Evolutionary conservation across 225 moss, liverwort and hornwort species (phyloP).

Genomic region (Straminergon stramineum): DNA sequence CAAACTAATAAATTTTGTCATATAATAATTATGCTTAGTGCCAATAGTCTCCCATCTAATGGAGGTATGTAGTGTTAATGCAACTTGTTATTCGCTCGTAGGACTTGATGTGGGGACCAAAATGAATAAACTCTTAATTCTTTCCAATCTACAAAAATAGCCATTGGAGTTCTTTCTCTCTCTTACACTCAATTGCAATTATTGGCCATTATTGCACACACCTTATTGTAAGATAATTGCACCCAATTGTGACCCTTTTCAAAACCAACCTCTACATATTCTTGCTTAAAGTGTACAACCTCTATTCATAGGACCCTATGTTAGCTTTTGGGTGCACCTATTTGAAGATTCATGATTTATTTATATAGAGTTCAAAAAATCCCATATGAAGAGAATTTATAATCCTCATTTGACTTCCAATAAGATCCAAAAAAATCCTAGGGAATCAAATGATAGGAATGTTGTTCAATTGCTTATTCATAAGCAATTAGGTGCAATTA

Average conservation of each 20-base stretch:
- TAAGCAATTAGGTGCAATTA: not conserved
- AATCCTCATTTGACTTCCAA: not conserved
- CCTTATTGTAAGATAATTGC: not conserved
- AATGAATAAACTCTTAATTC: not conserved
- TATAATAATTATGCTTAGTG: not conserved
- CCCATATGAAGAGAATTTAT: not conserved
- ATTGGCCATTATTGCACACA: accelerated
- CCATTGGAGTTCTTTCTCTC: not conserved
- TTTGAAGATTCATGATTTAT: not conserved
- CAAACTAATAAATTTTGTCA: not conserved
- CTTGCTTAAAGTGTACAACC: not conserved
- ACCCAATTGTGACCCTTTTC: not conserved
- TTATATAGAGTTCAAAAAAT: not conserved
- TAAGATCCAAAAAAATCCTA: not conserved
- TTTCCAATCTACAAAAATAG: not conserved
- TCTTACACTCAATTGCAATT: not conserved
- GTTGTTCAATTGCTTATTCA: not conserved
- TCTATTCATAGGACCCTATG: accelerated
- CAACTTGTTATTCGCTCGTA: not conserved
- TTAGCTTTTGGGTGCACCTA: not conserved
- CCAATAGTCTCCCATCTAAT: not conserved
- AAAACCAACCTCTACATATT: accelerated
- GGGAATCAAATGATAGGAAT: not conserved
- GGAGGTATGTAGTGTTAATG: not conserved
- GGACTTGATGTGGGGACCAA: not conserved